Conservation (phyloP, 2,329 filamentous ascomycete species). For the Rosellinia necatrix region DNA sequence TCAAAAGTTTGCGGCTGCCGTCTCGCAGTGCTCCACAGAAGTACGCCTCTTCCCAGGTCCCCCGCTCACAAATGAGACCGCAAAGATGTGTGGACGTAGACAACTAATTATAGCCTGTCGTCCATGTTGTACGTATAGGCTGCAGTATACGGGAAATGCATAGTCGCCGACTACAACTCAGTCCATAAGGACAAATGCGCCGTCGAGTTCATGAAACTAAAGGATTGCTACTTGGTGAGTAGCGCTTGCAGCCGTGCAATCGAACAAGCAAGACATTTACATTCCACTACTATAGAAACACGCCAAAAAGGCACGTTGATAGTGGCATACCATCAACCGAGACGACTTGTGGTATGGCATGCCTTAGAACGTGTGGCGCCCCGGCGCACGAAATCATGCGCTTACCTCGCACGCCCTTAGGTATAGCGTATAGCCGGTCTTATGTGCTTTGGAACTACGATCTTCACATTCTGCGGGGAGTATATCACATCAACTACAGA, state of each 20-base stretch:
- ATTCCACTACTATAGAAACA: constrained; percentile 48
- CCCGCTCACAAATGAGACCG: not conserved
- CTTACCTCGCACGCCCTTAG: not conserved
- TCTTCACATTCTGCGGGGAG: not conserved
- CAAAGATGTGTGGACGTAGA: no score
- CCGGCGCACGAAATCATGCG: not conserved
- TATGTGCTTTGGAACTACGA: not conserved
- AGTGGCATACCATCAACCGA: not conserved
- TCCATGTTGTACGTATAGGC: no score
- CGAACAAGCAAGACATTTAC: constrained; percentile 11
- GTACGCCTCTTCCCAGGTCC: constrained; percentile 39
- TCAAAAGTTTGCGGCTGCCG: constrained; percentile 59
- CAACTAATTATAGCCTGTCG: constrained; percentile 7
- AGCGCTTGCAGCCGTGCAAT: constrained; percentile 39
- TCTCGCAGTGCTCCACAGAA: constrained; percentile 60
- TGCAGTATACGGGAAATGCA: constrained; percentile 85
- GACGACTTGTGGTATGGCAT: not conserved
- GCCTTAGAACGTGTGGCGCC: no score
- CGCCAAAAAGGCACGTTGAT: constrained; percentile 51
- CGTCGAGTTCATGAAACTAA: constrained; percentile 81
- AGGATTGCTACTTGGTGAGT: constrained; percentile 81
- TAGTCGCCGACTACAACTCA: constrained; percentile 86
- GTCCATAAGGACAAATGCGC: constrained; percentile 89
- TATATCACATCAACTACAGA: constrained; percentile 11
- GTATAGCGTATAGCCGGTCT: not conserved